These are phyloP conservation scores for Carallia brachiata DNA, from an alignment of 345 rosid genomes.

Conservation along the genomic window DNA sequence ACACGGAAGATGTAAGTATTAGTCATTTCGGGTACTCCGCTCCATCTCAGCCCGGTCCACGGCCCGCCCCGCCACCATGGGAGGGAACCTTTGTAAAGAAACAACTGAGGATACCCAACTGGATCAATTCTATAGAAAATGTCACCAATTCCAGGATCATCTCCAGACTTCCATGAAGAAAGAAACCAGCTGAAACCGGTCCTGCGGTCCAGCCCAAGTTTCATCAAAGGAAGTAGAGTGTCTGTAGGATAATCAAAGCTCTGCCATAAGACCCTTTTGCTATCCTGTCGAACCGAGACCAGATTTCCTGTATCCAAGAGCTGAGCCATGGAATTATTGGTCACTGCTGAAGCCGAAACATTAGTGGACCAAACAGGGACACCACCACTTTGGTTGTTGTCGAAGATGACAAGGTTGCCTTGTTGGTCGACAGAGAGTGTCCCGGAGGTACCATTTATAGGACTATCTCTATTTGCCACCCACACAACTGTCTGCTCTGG, in stretches of 20 bases:
- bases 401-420: conserved; percentile 11
- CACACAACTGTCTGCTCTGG: conserved; percentile 9
- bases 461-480: conserved; percentile 14
- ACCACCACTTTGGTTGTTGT: not conserved
- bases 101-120: conserved; percentile 46
- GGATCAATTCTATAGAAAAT: conserved; percentile 16
- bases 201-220: conserved; percentile 20
- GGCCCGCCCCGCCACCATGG: conserved; percentile 53
- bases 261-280: conserved; percentile 25
- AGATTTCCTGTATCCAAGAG: conserved; percentile 35
- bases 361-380: conserved; percentile 9
- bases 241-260: conserved; percentile 38
- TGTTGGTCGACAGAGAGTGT: not conserved
- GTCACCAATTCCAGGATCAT: conserved; percentile 26
- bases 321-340: conserved; percentile 17
- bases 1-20: conserved; percentile 29
- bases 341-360: not conserved
- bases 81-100: conserved; percentile 35
- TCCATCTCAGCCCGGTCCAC: conserved; percentile 66
- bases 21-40: conserved; percentile 64
- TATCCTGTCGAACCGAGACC: not conserved
- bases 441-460: conserved; percentile 10
- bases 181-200: conserved; percentile 16
- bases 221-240: conserved; percentile 28
- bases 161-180: conserved; percentile 32